Base-by-base conservation (phyloP, 306 rosid species). In the Acmispon strigosus region DNA sequence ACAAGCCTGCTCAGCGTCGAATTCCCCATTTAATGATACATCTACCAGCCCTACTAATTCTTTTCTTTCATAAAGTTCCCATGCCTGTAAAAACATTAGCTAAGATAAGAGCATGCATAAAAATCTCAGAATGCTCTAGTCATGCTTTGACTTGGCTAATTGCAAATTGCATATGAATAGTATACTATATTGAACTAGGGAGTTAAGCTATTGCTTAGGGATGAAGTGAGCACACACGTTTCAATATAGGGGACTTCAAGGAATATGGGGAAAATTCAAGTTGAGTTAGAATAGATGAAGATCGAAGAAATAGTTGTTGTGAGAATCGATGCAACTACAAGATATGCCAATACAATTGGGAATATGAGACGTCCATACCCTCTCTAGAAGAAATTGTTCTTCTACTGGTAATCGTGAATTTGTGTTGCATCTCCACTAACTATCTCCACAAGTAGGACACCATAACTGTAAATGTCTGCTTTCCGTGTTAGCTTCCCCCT, bases 381-480 rank as follows among this genome's bases (percentile, higher is more conserved):
- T 87, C 75, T 91, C 99, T 50, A 95, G 85, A 63, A 95, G 82
- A 81, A 82, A 95, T 53, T 89, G 96, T 47, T 95, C 97, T 54
- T 67, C 91, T 15, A 63, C 5, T 13, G 96, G 96, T 20, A 95
- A 85, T 32, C 77, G 70, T 3, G 90, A 77, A 75, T 89, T 91
- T 13, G 92, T 87, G 87, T 91, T 95, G 45, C 84, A 67, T 77
- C 96, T 91, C 48, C 99, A 54, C 91, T 86, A 51, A 94, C 89
- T 73, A 95, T 87, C 78, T 95, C 97, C 60, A 86, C 70, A 36
- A 95, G 90, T 49, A 95, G 96, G 22, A 91, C 99, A 10, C 99
- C 99, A 12, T 87, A 95, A 69, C 99, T 84, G 79, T 95, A 95
- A 41, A 95, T 64, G 74, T 95, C 99, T 43, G 96, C 90, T 86